Percentiles rank a stretch among this genome's conserved stretches.
Evolutionary conservation across 2,329 filamentous ascomycete species (phyloP).

Genomic region (Microsporum canis): DNA sequence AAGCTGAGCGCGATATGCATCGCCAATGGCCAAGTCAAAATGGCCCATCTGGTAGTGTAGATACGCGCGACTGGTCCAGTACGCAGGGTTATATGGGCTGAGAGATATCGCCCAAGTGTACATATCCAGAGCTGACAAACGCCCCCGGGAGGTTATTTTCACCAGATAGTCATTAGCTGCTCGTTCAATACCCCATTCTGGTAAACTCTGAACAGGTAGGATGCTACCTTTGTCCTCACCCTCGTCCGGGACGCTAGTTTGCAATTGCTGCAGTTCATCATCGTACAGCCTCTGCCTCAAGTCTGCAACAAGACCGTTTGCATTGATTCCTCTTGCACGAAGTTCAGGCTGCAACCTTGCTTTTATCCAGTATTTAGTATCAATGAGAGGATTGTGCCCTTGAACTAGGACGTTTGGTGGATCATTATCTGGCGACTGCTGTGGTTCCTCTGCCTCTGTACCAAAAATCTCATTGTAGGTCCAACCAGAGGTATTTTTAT

Average conservation of each 20-base stretch:
- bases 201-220: conserved; percentile 19
- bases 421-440: background rate
- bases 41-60: conserved; percentile 24
- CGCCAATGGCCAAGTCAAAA: conserved; percentile 29
- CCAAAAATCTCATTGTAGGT: conserved; percentile 15
- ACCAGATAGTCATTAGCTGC: conserved; percentile 14
- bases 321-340: conserved; percentile 11
- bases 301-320: conserved; percentile 8
- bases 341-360: conserved; percentile 14
- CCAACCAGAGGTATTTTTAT: conserved; percentile 9
- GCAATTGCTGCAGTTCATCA: conserved; percentile 13
- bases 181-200: conserved; percentile 20
- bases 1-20: conserved; percentile 26
- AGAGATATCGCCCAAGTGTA: conserved; percentile 27
- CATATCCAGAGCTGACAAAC: conserved; percentile 23
- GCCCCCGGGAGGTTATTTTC: conserved; percentile 11
- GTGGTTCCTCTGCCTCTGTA: background rate
- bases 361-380: conserved; percentile 14
- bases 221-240: conserved; percentile 12
- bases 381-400: conserved; percentile 12
- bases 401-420: conserved; percentile 7
- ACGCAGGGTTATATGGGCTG: conserved; percentile 29
- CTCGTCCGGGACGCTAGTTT: background rate
- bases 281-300: conserved; percentile 18
- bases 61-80: conserved; percentile 29